These are phyloP conservation scores for Capronia coronata DNA, from an alignment of 2,329 filamentous ascomycete genomes.

Conservation along the genomic window DNA sequence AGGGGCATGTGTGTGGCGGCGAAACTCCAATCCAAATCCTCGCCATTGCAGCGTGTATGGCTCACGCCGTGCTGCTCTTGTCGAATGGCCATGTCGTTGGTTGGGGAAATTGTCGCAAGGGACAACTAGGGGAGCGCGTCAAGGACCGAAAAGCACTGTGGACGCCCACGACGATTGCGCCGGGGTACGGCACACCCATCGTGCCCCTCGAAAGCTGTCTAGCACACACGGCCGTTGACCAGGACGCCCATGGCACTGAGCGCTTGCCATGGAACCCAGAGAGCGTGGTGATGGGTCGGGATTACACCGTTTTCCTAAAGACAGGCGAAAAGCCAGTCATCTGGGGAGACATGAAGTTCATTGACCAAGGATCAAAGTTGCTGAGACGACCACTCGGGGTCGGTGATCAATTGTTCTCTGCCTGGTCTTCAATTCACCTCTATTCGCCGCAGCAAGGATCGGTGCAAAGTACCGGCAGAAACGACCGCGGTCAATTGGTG, in stretches of 20 bases:
- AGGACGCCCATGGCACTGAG: not conserved
- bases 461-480: constrained; percentile 63
- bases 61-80: constrained; percentile 68
- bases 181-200: too few relatives aligned
- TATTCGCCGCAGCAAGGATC: constrained; percentile 58
- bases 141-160: constrained; percentile 45
- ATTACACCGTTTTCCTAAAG: constrained; percentile 71
- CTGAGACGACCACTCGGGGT: not conserved
- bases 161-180: constrained; percentile 54
- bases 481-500: constrained; percentile 76
- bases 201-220: too few relatives aligned
- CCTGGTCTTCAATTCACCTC: constrained; percentile 33
- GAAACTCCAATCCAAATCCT: constrained; percentile 31
- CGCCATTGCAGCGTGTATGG: constrained; percentile 58
- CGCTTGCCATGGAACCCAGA: constrained; percentile 54
- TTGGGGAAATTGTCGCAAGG: constrained; percentile 83
- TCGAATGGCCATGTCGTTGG: constrained; percentile 72
- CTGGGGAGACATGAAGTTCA: constrained; percentile 11
- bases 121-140: constrained; percentile 63
- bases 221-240: too few relatives aligned
- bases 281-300: constrained; percentile 69
- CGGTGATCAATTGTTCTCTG: constrained; percentile 6
- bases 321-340: constrained; percentile 20
- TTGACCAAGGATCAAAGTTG: not conserved
- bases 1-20: not conserved